Evolutionary conservation across 1,139 yeast genomes (phyloP).

Genomic region (Meyerozyma guilliermondii): DNA sequence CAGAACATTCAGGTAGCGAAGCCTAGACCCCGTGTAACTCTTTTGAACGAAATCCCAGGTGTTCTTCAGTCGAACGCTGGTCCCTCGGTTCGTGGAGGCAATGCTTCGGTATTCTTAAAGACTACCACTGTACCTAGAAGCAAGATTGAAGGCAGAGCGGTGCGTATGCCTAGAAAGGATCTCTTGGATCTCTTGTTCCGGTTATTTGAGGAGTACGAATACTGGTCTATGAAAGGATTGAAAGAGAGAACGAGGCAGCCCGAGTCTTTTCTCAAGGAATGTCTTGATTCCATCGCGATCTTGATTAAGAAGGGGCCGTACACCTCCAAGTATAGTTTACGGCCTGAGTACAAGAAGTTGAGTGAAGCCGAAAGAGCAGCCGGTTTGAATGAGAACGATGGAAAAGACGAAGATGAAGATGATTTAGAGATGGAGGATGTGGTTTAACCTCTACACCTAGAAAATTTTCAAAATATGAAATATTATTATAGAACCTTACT

Average conservation of each 20-base stretch:
- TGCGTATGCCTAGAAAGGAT: slow-evolving; percentile 91
- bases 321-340: slow-evolving; percentile 83
- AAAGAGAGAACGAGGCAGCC: slow-evolving; percentile 96
- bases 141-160: slow-evolving; percentile 77
- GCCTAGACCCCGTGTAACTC: slow-evolving; percentile 67
- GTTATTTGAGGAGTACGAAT: slow-evolving; percentile 90
- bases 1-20: slow-evolving; percentile 41
- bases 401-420: slow-evolving; percentile 43
- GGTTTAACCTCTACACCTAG: slow-evolving; percentile 14
- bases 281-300: slow-evolving; percentile 83
- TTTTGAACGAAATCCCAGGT: slow-evolving; percentile 81
- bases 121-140: slow-evolving; percentile 28
- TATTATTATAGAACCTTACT: slow-evolving; percentile 2
- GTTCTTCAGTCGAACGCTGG: slow-evolving; percentile 82
- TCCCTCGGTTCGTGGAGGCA: slow-evolving; percentile 68
- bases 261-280: slow-evolving; percentile 86
- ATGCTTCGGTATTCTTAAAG: slow-evolving; percentile 57
- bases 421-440: slow-evolving; percentile 44
- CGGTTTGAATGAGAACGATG: slow-evolving; percentile 39
- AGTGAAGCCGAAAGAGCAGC: slow-evolving; percentile 75
- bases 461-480: background rate
- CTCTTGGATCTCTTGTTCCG: slow-evolving; percentile 82
- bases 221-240: slow-evolving; percentile 93
- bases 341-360: slow-evolving; percentile 82
- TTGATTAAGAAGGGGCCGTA: slow-evolving; percentile 94